These are phyloP conservation scores for Cladophialophora bantiana DNA, from an alignment of 2,329 filamentous ascomycete genomes.

Conservation along the genomic window DNA sequence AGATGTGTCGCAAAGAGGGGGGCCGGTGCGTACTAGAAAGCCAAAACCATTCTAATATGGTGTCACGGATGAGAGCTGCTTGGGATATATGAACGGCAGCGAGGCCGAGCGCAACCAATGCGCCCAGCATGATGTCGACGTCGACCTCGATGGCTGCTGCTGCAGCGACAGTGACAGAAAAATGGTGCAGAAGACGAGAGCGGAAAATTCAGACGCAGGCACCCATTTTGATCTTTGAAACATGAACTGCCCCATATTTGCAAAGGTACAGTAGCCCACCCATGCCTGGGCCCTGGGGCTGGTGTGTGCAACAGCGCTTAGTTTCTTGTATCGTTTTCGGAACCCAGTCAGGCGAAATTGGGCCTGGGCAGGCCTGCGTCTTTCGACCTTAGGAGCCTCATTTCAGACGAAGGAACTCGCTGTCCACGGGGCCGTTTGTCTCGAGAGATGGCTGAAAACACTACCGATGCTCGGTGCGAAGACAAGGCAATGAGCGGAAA, in stretches of 20 bases:
- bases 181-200: neutral
- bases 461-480: too few relatives aligned
- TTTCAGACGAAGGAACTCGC: neutral
- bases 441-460: neutral
- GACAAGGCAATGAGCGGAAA: too few relatives aligned
- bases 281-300: neutral
- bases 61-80: constrained; percentile 7
- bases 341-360: constrained; percentile 2
- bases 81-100: constrained; percentile 2
- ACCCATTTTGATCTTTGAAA: neutral
- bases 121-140: constrained; percentile 18
- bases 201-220: neutral
- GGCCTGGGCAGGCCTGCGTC: neutral
- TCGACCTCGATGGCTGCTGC: neutral
- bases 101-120: constrained; percentile 20
- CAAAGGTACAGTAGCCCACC: neutral
- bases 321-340: constrained; percentile 2
- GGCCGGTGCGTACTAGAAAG: constrained; percentile 14
- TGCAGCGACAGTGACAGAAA: neutral
- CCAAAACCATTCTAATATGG: constrained; percentile 27
- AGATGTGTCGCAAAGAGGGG: neutral
- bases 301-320: neutral
- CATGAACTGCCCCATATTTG: neutral
- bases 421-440: neutral
- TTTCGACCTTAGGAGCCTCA: neutral